Evolutionary conservation across 163 green algal species (phyloP).

Genomic region (Chlorella variabilis): DNA sequence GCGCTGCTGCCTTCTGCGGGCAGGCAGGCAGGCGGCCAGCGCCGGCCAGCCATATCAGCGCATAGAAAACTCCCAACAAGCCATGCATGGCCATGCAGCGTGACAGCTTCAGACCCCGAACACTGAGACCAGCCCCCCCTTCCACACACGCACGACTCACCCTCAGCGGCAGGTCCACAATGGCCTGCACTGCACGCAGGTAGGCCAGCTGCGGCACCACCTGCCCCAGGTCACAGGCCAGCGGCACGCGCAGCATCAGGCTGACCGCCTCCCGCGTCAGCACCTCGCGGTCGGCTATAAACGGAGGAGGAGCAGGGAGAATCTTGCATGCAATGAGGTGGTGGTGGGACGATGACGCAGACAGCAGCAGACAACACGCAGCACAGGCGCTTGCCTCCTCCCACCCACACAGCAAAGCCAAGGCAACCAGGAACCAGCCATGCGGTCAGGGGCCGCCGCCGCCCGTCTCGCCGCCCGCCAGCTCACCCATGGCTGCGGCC

Average conservation of each 20-base stretch:
- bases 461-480: neutral
- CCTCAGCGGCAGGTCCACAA: conserved; percentile 72
- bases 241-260: conserved; percentile 64
- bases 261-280: conserved; percentile 30
- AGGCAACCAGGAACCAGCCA: no score
- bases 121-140: neutral
- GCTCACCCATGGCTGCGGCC: conserved; percentile 11
- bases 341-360: no score
- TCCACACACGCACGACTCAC: neutral
- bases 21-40: neutral
- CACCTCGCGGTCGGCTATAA: conserved; percentile 36
- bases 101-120: neutral
- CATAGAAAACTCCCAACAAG: neutral
- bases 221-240: conserved; percentile 68
- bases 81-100: neutral
- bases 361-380: no score
- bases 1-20: conserved; percentile 51
- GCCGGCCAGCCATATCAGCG: no score
- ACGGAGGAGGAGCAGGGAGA: no score
- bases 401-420: no score
- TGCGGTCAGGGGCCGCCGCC: no score
- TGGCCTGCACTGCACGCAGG: conserved; percentile 70
- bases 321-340: no score
- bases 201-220: conserved; percentile 75
- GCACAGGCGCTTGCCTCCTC: no score